Evolutionary conservation across 495 filamentous ascomycete species (phyloP).

Genomic region (Aspergillus sclerotioniger): DNA sequence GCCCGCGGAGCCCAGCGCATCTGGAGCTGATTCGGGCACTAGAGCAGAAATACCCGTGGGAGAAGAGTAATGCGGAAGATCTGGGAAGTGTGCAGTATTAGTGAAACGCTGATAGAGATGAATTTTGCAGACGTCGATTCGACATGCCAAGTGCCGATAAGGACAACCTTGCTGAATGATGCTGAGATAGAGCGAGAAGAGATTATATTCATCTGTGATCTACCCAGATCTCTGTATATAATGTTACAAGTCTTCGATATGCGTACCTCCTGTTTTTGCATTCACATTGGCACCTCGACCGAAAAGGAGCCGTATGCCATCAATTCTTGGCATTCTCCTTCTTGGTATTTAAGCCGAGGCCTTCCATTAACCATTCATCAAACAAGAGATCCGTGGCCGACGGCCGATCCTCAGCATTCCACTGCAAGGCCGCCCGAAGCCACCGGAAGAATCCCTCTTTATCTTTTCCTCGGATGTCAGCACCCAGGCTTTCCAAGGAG

Average conservation of each 20-base stretch:
- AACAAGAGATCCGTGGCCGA: slow-evolving; percentile 38
- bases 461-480: slow-evolving; percentile 24
- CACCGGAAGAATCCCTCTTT: slow-evolving; percentile 38
- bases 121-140: too few relatives aligned
- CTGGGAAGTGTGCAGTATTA: neutral
- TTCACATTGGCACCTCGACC: neutral
- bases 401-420: slow-evolving; percentile 38
- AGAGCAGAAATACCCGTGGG: slow-evolving; percentile 43
- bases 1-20: slow-evolving; percentile 31
- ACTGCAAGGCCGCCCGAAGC: slow-evolving; percentile 40
- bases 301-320: neutral
- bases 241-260: neutral
- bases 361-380: slow-evolving; percentile 39
- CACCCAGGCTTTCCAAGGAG: slow-evolving; percentile 14
- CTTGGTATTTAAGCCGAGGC: neutral
- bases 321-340: neutral
- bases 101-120: neutral
- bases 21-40: slow-evolving; percentile 31
- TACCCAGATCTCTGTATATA: neutral
- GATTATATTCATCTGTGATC: neutral
- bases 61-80: slow-evolving; percentile 35
- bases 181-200: neutral
- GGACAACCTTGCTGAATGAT: too few relatives aligned
- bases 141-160: too few relatives aligned
- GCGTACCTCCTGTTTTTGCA: neutral